phyloP scores from a whole-genome alignment of 306 rosid species.

The Cercis canadensis region DNA sequence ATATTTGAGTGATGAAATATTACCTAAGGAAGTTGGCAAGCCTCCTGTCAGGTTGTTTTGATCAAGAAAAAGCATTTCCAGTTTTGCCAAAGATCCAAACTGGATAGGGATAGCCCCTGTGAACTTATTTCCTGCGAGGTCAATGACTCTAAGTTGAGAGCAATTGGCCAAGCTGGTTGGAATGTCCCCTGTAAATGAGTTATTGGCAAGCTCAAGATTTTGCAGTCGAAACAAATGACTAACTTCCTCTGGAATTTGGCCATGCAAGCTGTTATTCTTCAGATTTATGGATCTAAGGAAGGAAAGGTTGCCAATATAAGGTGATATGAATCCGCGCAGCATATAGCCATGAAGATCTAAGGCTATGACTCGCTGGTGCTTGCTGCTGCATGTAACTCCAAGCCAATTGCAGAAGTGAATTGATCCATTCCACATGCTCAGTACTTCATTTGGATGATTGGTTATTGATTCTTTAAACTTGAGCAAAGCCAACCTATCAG shows the following conservation, averaged over 20 bases:
- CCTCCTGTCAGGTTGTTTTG: constrained; percentile 1
- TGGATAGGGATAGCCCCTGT: neutral
- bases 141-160: neutral
- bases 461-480: constrained; percentile 11
- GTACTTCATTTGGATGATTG: neutral
- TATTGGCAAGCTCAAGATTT: neutral
- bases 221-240: constrained; percentile 3
- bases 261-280: neutral
- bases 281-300: neutral
- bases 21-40: constrained; percentile 23
- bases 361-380: constrained; percentile 18
- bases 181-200: constrained; percentile 25
- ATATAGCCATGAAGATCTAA: neutral
- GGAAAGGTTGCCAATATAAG: neutral
- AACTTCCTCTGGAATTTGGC: constrained; percentile 10
- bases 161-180: constrained; percentile 17
- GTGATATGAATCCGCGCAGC: neutral
- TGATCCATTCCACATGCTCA: constrained; percentile 39
- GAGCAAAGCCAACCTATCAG: constrained; percentile 23
- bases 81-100: constrained; percentile 19
- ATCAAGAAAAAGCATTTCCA: rapidly evolving
- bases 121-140: neutral
- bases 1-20: constrained; percentile 3
- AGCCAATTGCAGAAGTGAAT: constrained; percentile 15
- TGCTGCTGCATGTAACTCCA: neutral